phyloP scores from a whole-genome alignment of 2,329 filamentous ascomycete species.

The Colletotrichum trifolii region DNA sequence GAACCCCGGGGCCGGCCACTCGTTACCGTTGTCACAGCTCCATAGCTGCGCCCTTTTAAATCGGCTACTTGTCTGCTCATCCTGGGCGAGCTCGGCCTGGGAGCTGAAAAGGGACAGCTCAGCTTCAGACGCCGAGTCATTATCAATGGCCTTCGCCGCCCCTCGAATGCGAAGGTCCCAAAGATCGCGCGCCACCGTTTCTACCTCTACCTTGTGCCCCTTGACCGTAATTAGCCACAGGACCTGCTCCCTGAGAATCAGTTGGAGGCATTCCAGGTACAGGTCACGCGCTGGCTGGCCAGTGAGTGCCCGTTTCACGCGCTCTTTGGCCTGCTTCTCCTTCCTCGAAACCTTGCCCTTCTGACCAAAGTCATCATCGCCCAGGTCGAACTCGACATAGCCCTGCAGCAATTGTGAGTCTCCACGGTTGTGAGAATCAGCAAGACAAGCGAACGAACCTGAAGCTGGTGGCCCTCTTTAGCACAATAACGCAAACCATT shows the following conservation, averaged over 20 bases:
- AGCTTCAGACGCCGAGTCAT: constrained; percentile 41
- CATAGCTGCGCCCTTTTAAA: constrained; percentile 53
- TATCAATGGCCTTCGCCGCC: constrained; percentile 47
- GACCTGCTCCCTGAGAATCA: constrained; percentile 85
- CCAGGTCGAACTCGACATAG: constrained; percentile 65
- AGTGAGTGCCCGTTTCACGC: constrained; percentile 64
- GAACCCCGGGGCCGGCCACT: constrained; percentile 72
- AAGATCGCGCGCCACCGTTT: constrained; percentile 83
- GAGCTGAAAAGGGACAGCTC: constrained; percentile 53
- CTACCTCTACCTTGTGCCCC: constrained; percentile 77
- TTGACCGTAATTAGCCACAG: constrained; percentile 76
- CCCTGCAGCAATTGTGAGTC: constrained; percentile 48
- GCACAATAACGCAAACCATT: constrained; percentile 81
- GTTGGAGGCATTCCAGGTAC: constrained; percentile 85
- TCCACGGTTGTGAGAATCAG: background rate
- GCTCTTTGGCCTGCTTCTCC: constrained; percentile 67
- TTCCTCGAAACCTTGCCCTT: constrained; percentile 66
- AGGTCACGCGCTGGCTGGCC: constrained; percentile 79
- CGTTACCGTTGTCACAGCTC: constrained; percentile 55
- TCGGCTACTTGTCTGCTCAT: constrained; percentile 44
- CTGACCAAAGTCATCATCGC: constrained; percentile 76
- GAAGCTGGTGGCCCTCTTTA: constrained; percentile 81
- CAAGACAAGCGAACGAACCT: constrained; percentile 59
- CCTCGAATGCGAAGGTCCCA: constrained; percentile 78
- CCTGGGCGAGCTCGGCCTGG: constrained; percentile 43